A percentile compares a stretch with the other conserved stretches of the same genome.
Evolutionary conservation across 73 alveolate species (phyloP).

Genomic region (Paramecium sexaurelia): DNA sequence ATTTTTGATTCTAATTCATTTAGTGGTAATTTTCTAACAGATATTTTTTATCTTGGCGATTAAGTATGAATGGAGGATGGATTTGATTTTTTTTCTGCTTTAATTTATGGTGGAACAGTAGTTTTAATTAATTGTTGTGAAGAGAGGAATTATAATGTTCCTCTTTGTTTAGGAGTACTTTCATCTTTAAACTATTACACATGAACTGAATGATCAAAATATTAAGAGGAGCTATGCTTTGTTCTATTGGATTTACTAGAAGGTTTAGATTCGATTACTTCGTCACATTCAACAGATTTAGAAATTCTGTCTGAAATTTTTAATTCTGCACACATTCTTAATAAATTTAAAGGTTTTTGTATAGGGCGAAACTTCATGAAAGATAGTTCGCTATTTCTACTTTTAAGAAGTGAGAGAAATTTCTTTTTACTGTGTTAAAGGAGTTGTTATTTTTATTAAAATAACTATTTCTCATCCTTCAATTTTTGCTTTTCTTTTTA

Average conservation of each 20-base stretch:
- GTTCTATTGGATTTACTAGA: background rate
- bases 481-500: background rate
- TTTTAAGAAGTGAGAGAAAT: slow-evolving; percentile 1
- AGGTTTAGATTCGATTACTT: background rate
- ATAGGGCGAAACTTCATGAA: slow-evolving; percentile 35
- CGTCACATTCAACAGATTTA: slow-evolving; percentile 3
- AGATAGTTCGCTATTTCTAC: slow-evolving; percentile 4
- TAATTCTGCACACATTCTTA: slow-evolving; percentile 35
- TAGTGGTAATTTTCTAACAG: background rate
- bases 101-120: background rate
- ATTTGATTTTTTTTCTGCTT: background rate
- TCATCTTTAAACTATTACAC: background rate
- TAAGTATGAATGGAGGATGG: background rate
- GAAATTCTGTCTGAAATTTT: slow-evolving; percentile 15
- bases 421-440: slow-evolving; percentile 15
- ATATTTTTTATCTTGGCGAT: background rate
- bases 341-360: slow-evolving; percentile 21
- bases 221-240: background rate
- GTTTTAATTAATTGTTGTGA: background rate
- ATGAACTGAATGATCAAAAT: background rate
- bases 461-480: background rate
- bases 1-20: background rate
- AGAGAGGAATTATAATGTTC: background rate
- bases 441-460: background rate
- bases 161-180: background rate